These are phyloP conservation scores for Coemansia sp. DNA, from an alignment of 192 early-diverging fungal species.

Conservation along the genomic window DNA sequence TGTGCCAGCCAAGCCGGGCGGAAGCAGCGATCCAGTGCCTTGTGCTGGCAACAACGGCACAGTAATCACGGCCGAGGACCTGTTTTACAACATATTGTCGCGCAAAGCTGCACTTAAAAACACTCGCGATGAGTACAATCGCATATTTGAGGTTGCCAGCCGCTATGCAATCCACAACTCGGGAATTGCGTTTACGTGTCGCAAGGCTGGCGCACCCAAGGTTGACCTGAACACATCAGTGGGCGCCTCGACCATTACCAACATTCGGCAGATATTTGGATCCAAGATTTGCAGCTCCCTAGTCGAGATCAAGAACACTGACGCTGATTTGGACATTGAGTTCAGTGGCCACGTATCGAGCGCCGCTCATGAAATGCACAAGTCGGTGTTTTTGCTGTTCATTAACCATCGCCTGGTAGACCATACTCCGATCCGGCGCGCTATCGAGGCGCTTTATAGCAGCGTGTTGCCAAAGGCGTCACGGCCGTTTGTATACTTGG, in stretches of 20 bases:
- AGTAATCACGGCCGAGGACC: constrained; percentile 88
- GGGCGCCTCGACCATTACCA: constrained; percentile 64
- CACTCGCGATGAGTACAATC: constrained; percentile 83
- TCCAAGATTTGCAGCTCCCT: constrained; percentile 75
- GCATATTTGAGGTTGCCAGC: constrained; percentile 85
- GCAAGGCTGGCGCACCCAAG: constrained; percentile 75
- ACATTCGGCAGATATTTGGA: constrained; percentile 86
- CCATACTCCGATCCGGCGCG: constrained; percentile 72
- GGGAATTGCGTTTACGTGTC: constrained; percentile 81
- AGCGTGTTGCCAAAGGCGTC: constrained; percentile 80
- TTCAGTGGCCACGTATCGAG: constrained; percentile 84
- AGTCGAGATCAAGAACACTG: constrained; percentile 60
- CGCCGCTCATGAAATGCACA: constrained; percentile 84
- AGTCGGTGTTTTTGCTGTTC: constrained; percentile 84
- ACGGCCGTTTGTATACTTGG: constrained; percentile 88
- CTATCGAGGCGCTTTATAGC: constrained; percentile 80
- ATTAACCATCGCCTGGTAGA: constrained; percentile 89
- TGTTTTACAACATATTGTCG: constrained; percentile 92
- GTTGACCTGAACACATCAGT: constrained; percentile 77
- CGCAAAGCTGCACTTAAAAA: constrained; percentile 84
- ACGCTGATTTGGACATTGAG: constrained; percentile 58
- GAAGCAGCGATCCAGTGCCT: constrained; percentile 77
- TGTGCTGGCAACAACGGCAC: constrained; percentile 96
- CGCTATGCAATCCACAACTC: constrained; percentile 93
- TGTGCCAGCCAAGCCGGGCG: constrained; percentile 71